Evolutionary conservation across 2,329 filamentous ascomycete genomes (phyloP).

Genomic region (Grosmannia clavigera): DNA sequence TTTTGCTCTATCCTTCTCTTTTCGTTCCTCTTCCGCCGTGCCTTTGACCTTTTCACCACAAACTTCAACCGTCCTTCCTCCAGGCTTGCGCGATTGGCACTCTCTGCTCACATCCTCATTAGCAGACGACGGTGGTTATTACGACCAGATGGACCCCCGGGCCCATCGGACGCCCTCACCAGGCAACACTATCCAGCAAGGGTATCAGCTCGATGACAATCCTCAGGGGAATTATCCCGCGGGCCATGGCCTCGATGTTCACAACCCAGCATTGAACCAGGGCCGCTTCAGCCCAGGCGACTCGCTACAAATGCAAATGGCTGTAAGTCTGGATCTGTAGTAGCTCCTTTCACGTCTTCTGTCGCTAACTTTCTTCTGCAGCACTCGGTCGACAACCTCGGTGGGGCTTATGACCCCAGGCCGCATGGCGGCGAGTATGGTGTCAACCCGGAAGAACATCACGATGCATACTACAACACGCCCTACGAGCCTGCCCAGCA

Average conservation of each 20-base stretch:
- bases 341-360: not conserved
- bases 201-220: slow-evolving; percentile 74
- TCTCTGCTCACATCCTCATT: not conserved
- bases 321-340: slow-evolving; percentile 45
- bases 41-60: not conserved
- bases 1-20: not conserved
- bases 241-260: slow-evolving; percentile 39
- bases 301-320: slow-evolving; percentile 69
- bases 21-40: not conserved
- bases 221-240: slow-evolving; percentile 44
- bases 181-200: slow-evolving; percentile 56
- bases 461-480: slow-evolving; percentile 75
- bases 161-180: slow-evolving; percentile 63
- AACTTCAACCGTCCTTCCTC: not conserved
- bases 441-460: slow-evolving; percentile 72
- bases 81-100: not conserved
- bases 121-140: slow-evolving; percentile 47
- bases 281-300: slow-evolving; percentile 55
- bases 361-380: slow-evolving; percentile 12
- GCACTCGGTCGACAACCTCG: slow-evolving; percentile 42
- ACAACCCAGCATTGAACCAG: slow-evolving; percentile 28
- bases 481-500: slow-evolving; percentile 54
- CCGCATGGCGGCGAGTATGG: slow-evolving; percentile 53
- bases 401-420: slow-evolving; percentile 32
- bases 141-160: slow-evolving; percentile 44